These are phyloP conservation scores for Yamadazyma sp. DNA, from an alignment of 805 yeast species.

Conservation along the genomic window DNA sequence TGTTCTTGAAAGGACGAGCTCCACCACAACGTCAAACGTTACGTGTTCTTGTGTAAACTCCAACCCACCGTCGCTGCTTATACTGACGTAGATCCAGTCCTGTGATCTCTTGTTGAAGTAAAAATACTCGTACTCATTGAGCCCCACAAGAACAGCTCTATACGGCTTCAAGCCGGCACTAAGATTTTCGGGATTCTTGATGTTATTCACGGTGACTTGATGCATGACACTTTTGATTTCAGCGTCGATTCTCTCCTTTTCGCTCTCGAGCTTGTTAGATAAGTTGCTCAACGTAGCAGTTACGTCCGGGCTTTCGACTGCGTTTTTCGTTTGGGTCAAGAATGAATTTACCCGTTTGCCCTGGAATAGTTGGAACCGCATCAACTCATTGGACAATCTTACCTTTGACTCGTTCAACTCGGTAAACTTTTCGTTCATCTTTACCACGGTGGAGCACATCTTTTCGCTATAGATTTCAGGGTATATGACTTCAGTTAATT, in stretches of 20 bases:
- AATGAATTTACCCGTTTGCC: constrained; percentile 36
- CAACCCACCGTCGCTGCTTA: constrained; percentile 4
- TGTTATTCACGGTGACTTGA: constrained; percentile 17
- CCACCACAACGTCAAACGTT: constrained; percentile 8
- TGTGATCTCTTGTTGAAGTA: constrained; percentile 19
- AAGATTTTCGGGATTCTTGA: constrained; percentile 8
- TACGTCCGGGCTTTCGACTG: constrained; percentile 15
- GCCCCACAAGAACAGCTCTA: constrained; percentile 29
- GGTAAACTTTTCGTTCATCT: constrained; percentile 20
- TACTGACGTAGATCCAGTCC: constrained; percentile 12
- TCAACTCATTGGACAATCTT: constrained; percentile 24
- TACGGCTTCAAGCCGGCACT: constrained; percentile 17
- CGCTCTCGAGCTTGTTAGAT: constrained; percentile 18
- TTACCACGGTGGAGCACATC: constrained; percentile 20
- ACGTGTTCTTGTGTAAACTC: constrained; percentile 8
- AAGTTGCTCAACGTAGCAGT: constrained; percentile 20
- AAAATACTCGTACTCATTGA: constrained; percentile 31
- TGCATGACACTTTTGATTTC: constrained; percentile 15
- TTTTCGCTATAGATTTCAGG: constrained; percentile 35
- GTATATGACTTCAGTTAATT: constrained; percentile 30
- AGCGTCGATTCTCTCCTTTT: constrained; percentile 18
- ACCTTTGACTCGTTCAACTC: constrained; percentile 19
- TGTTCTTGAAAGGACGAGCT: constrained; percentile 4
- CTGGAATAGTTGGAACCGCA: constrained; percentile 37
- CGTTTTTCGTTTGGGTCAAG: constrained; percentile 22